Evolutionary conservation across 768 basidiomycete genomes (phyloP).

Genomic region (Auricularia heimuer): DNA sequence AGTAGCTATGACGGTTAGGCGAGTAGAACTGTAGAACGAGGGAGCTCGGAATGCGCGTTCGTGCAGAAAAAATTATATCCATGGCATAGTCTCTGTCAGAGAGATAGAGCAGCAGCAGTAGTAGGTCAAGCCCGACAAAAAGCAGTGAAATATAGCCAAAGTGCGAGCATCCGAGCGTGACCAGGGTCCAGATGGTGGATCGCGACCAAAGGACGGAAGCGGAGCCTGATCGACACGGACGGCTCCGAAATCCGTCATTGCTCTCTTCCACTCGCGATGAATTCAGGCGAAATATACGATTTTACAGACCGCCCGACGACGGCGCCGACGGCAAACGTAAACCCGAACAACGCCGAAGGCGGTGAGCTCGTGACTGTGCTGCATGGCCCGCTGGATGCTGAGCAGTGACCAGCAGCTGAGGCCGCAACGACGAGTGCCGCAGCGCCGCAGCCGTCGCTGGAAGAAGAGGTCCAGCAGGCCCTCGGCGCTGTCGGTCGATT

Average conservation of each 20-base stretch:
- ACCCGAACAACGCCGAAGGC: no score
- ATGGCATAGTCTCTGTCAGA: no score
- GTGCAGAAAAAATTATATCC: no score
- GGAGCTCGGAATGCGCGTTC: no score
- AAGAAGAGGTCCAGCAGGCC: slow-evolving; percentile 84
- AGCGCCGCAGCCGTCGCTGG: slow-evolving; percentile 47
- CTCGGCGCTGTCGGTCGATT: slow-evolving; percentile 78
- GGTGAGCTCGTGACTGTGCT: not conserved
- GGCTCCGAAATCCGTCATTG: not conserved
- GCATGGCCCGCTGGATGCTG: no score
- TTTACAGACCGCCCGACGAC: slow-evolving; percentile 23
- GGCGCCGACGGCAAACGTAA: not conserved
- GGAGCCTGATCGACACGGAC: not conserved
- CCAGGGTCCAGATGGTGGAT: no score
- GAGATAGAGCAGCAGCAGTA: no score
- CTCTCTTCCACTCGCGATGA: slow-evolving; percentile 34
- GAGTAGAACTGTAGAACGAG: no score
- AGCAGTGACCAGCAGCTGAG: not conserved
- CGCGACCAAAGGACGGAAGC: no score
- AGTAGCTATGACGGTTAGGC: no score
- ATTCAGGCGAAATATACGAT: slow-evolving; percentile 66
- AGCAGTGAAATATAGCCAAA: no score
- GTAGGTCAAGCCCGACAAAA: no score
- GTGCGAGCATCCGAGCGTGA: not conserved
- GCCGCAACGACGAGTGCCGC: slow-evolving; percentile 39